phyloP scores from a whole-genome alignment of 371 early-diverging fungal genomes.

The Circinella umbellata region DNA sequence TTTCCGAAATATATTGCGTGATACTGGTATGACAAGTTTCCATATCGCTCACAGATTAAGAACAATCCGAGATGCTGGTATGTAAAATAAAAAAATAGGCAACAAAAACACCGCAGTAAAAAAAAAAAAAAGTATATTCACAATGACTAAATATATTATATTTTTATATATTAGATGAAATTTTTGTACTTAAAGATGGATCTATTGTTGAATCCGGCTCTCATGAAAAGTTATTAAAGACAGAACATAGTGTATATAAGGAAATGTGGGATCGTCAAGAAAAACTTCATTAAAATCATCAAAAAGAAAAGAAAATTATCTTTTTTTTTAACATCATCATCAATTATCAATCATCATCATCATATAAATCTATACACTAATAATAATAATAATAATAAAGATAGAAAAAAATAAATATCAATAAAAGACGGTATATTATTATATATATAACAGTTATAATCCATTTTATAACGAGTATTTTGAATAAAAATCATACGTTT shows the following conservation, averaged over 20 bases:
- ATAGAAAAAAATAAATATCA: too few relatives aligned
- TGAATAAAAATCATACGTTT: too few relatives aligned
- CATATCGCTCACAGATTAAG: slow-evolving; percentile 83
- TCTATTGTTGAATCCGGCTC: slow-evolving; percentile 68
- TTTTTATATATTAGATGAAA: slow-evolving; percentile 54
- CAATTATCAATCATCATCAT: too few relatives aligned
- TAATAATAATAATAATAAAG: too few relatives aligned
- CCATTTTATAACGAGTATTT: too few relatives aligned
- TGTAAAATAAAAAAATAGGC: neutral
- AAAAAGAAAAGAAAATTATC: too few relatives aligned
- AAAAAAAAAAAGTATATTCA: too few relatives aligned
- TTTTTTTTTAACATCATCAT: neutral
- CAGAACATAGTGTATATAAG: slow-evolving; percentile 72
- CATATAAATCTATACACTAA: too few relatives aligned
- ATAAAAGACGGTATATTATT: too few relatives aligned
- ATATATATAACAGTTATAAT: too few relatives aligned
- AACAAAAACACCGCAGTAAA: too few relatives aligned
- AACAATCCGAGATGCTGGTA: slow-evolving; percentile 81
- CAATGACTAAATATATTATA: neutral
- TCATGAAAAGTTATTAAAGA: slow-evolving; percentile 69
- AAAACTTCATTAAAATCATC: slow-evolving; percentile 8
- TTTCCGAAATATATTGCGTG: slow-evolving; percentile 72
- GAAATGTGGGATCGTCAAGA: slow-evolving; percentile 90
- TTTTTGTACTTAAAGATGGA: slow-evolving; percentile 77
- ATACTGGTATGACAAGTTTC: slow-evolving; percentile 70